Base-by-base conservation (phyloP, 768 basidiomycete species). In the Psilocybe tampanensis region DNA sequence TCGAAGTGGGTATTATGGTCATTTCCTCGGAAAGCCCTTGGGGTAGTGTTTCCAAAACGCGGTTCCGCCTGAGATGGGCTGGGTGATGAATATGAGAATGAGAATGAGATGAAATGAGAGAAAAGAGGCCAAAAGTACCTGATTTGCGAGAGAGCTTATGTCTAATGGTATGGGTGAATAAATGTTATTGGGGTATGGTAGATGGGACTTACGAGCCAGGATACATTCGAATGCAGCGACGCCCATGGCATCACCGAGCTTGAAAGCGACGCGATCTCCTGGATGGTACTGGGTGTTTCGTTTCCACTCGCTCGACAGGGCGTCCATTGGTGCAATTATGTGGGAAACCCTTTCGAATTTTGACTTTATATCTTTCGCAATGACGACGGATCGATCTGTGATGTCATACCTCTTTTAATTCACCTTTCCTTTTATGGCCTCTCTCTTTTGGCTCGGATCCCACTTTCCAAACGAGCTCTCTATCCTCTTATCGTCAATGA, bases 261-360 rank as follows among this genome's bases (percentile, higher is more conserved):
- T 73, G 58, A 71, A 71, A 15, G 72, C 72, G 19, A 73, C 70
- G 59, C 72, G 63, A 57, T 71, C 69, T 6, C 72, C 72, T 13
- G 55, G 19, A 6, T 51, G 21, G 49, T 73, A 73, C 22, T 60
- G 54, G 19, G 60, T 53, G 52, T 61, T 57, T 36, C 54, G 61
- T 49, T 58, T 59, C 72, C 72, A 73, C 62, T 71, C 70, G 47
- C 64, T 68, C 6, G 72, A 73, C 45, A 73, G 61, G 15, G 69
- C 70, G 39, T 70, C 72, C 70, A 71, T 71, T 13, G 36, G 15
- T 5, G 3, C 12, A 34, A 34, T 15, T 13, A 39, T 13, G n/a
- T 39, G 36, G 36, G 36, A 39, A 39, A 4, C 6, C 15, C 12
- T 5, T 39, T 39, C 36, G 36, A 5, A 5, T 39, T n/a, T 39